These are phyloP conservation scores for Vitis amurensis DNA, from an alignment of 164 flowering plant species.

Conservation along the genomic window DNA sequence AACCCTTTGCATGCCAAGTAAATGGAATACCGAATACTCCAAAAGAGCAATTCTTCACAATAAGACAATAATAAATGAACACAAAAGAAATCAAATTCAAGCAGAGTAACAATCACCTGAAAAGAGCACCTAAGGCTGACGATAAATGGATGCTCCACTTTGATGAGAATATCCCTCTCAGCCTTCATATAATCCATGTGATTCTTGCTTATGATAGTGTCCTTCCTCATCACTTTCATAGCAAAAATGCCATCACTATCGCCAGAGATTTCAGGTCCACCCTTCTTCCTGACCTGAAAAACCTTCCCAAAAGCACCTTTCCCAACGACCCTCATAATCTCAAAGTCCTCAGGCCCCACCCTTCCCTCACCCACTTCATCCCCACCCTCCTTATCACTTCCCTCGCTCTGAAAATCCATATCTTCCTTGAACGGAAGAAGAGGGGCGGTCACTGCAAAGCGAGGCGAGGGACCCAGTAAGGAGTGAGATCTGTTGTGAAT, in stretches of 20 bases:
- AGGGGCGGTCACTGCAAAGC: slow-evolving; percentile 31
- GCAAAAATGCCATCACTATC: slow-evolving; percentile 71
- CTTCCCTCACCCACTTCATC: slow-evolving; percentile 18
- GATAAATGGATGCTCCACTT: slow-evolving; percentile 86
- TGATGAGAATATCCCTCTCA: slow-evolving; percentile 93
- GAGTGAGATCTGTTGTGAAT: slow-evolving; percentile 70
- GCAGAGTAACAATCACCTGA: slow-evolving; percentile 51
- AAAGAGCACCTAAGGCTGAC: slow-evolving; percentile 91
- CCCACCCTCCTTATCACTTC: slow-evolving; percentile 2
- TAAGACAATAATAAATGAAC: background rate
- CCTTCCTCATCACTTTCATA: slow-evolving; percentile 97
- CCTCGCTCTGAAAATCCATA: background rate
- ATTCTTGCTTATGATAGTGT: slow-evolving; percentile 76
- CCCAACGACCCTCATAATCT: slow-evolving; percentile 77
- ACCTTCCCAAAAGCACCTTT: slow-evolving; percentile 90
- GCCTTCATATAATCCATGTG: slow-evolving; percentile 96
- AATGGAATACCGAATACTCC: background rate
- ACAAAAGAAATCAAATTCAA: background rate
- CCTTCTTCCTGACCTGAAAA: slow-evolving; percentile 68
- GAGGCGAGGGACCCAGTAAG: slow-evolving; percentile 70
- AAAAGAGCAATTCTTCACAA: background rate
- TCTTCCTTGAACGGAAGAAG: slow-evolving; percentile 19
- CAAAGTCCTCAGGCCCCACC: slow-evolving; percentile 72
- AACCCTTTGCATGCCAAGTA: too few species aligned
- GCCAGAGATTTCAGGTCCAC: slow-evolving; percentile 10